Percentiles rank a stretch among this genome's conserved stretches.
These are phyloP conservation scores for Amanita molliuscula DNA, from an alignment of 768 basidiomycete species.

Conservation along the genomic window DNA sequence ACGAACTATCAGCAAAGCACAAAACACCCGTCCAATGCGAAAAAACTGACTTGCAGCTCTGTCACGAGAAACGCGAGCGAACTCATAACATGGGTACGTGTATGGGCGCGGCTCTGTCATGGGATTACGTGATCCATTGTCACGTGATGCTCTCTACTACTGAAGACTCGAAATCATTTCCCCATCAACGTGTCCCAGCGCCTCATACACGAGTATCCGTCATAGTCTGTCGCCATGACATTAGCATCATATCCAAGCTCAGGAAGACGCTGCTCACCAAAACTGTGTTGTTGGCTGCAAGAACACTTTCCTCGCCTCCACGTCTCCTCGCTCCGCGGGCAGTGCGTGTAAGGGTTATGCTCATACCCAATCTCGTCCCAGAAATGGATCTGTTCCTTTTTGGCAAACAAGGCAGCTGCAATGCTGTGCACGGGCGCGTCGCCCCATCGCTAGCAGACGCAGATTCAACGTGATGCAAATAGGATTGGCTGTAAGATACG, in stretches of 20 bases:
- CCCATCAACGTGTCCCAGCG: conserved; percentile 37
- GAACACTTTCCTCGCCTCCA: conserved; percentile 54
- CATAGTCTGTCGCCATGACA: conserved; percentile 30
- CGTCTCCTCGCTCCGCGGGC: conserved; percentile 33
- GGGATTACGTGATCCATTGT: neutral
- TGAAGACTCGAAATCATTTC: no score
- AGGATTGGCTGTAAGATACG: conserved; percentile 14
- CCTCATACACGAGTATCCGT: conserved; percentile 46
- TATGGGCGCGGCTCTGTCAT: no score
- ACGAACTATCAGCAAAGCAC: neutral
- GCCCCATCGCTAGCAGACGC: conserved; percentile 33
- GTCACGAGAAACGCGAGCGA: conserved; percentile 63
- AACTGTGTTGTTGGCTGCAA: conserved; percentile 46
- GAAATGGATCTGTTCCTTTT: conserved; percentile 56
- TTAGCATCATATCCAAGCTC: neutral
- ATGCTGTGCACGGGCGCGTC: conserved; percentile 67
- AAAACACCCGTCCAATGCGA: neutral
- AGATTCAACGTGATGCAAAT: conserved; percentile 34
- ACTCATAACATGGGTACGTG: conserved; percentile 32
- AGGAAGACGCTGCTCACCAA: conserved; percentile 33
- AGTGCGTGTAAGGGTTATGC: conserved; percentile 67
- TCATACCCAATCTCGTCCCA: conserved; percentile 73
- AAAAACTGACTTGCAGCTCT: conserved; percentile 49
- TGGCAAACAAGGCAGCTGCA: conserved; percentile 50
- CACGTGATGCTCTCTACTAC: neutral